These are phyloP conservation scores for Coniosporium tulheliwenetii DNA, from an alignment of 2,329 filamentous ascomycete species.

Conservation along the genomic window DNA sequence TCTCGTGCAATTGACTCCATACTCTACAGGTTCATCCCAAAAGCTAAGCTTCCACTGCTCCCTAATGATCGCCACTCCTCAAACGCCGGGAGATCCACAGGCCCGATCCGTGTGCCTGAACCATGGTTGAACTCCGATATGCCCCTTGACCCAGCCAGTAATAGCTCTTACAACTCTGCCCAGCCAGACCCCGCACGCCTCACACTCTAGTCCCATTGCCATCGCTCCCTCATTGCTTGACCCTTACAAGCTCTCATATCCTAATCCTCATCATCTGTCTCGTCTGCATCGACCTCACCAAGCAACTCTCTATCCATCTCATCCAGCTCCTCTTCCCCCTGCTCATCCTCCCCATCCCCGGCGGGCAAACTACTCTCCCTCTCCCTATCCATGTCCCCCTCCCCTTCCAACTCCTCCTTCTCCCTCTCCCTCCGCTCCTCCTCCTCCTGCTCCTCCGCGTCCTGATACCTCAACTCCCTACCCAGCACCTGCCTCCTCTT, in stretches of 20 bases:
- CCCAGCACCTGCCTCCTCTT: constrained; percentile 7
- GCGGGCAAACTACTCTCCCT: constrained; percentile 1
- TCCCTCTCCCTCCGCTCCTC: constrained; percentile 1
- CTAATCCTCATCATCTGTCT: constrained; percentile 17
- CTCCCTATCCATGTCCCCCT: constrained; percentile 9
- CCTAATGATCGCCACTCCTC: neutral
- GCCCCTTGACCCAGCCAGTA: neutral
- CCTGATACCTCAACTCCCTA: constrained; percentile 1
- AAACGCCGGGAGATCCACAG: neutral
- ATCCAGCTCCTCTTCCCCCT: constrained; percentile 9
- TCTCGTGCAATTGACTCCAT: neutral
- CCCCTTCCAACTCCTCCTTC: constrained; percentile 2
- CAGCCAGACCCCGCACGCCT: too few relatives aligned
- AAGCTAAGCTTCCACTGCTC: neutral
- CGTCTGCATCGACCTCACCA: constrained; percentile 19
- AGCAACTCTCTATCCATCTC: constrained; percentile 20
- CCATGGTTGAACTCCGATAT: neutral
- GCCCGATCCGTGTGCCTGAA: neutral
- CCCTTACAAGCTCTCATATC: constrained; percentile 9
- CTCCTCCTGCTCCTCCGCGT: constrained; percentile 3
- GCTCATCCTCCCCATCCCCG: constrained; percentile 3
- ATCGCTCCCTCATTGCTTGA: neutral
- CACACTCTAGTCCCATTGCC: neutral
- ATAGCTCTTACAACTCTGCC: too few relatives aligned
- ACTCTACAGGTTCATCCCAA: neutral